Evolutionary conservation across 495 filamentous ascomycete genomes (phyloP).

Genomic region (Trichocladium antarcticum): DNA sequence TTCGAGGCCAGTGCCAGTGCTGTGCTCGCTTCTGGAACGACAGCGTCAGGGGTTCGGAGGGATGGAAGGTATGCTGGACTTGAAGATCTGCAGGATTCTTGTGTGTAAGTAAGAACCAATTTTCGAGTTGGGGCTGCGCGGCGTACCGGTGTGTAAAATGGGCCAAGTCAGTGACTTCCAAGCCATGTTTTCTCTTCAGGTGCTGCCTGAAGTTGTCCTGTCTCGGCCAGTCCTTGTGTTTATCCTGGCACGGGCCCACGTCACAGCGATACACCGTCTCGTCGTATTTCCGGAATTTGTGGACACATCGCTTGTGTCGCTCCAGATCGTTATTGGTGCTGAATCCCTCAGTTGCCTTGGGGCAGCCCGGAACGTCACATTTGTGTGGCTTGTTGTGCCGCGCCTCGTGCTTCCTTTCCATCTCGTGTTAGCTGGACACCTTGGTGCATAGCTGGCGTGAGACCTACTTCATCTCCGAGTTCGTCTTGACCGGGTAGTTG

Average conservation of each 20-base stretch:
- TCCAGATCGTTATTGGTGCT: constrained; percentile 72
- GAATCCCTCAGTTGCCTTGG: constrained; percentile 52
- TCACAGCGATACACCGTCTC: constrained; percentile 58
- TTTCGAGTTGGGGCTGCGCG: background rate
- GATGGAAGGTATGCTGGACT: background rate
- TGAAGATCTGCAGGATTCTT: background rate
- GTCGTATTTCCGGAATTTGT: constrained; percentile 47
- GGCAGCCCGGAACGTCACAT: constrained; percentile 52
- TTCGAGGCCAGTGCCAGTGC: background rate
- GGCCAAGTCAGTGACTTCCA: constrained; percentile 38
- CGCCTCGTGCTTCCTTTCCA: constrained; percentile 68
- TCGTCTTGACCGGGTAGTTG: constrained; percentile 31
- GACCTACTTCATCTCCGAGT: constrained; percentile 40
- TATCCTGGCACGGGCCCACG: constrained; percentile 50
- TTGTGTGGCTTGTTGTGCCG: constrained; percentile 64
- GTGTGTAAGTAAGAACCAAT: background rate
- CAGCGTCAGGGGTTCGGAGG: background rate
- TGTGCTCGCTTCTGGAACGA: background rate
- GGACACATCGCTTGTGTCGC: constrained; percentile 60
- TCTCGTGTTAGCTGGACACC: background rate
- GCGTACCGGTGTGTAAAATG: constrained; percentile 45
- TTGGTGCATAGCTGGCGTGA: background rate
- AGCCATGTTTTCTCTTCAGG: constrained; percentile 60
- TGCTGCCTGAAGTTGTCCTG: constrained; percentile 89
- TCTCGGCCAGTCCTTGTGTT: constrained; percentile 73